Percentiles rank a stretch among this genome's conserved stretches.
Evolutionary conservation across 306 rosid genomes (phyloP).

Genomic region (Cucurbita argyrosperma): DNA sequence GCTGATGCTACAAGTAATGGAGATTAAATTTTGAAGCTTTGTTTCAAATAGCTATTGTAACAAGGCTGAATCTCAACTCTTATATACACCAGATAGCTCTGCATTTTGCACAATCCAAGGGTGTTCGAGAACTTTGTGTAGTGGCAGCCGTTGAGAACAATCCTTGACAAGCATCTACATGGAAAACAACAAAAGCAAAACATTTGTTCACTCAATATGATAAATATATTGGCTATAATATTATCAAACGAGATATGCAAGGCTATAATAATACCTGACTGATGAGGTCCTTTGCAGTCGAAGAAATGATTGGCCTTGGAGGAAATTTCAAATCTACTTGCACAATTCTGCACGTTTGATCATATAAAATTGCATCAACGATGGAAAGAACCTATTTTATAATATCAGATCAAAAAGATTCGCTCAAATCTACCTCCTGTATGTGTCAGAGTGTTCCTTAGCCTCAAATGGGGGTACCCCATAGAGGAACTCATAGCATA

Average conservation of each 20-base stretch:
- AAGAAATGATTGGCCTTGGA: conserved; percentile 75
- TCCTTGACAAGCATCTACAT: neutral
- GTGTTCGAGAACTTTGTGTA: neutral
- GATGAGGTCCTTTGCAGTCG: conserved; percentile 85
- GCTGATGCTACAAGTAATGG: neutral
- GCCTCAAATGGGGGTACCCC: conserved; percentile 99
- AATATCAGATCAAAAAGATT: neutral
- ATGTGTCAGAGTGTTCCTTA: conserved; percentile 92
- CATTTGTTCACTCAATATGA: neutral
- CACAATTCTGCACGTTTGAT: conserved; percentile 44
- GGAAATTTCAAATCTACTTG: conserved; percentile 97
- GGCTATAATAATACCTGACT: conserved; percentile 48
- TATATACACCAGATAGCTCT: neutral
- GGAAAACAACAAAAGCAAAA: neutral
- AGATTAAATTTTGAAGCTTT: neutral
- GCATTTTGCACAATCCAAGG: neutral
- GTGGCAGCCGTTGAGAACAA: neutral
- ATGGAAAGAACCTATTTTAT: neutral
- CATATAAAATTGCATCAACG: neutral
- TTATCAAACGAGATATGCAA: neutral
- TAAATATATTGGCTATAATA: too few species aligned
- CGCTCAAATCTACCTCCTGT: conserved; percentile 48
- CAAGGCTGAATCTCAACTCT: neutral
- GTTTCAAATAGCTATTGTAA: too few species aligned
- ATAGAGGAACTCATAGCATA: conserved; percentile 93